Evolutionary conservation across 2,329 filamentous ascomycete genomes (phyloP), one percentile per base, ranked within the genome.

Genomic region (Capronia americana): DNA sequence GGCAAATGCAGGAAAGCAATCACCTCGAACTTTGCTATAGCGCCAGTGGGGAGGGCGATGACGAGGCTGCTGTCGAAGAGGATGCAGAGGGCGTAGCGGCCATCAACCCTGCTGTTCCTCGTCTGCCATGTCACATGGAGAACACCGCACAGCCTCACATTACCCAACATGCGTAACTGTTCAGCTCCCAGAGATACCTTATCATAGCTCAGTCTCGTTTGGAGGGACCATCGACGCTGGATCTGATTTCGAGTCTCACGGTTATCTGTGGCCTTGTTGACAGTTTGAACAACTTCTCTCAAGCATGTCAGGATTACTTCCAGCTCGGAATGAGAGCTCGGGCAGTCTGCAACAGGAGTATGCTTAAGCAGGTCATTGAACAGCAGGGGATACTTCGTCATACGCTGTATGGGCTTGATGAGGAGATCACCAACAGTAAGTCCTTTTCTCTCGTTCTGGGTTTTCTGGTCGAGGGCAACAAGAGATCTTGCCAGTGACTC

Each of bases 371-470:
- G 83, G 73, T 97, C 92, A 4, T 88, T 85, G 74, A 98, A 93
- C 1, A 98, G 82, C 3, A 99, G 82, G 11, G 92, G 92, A 75
- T 98, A 98, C 79, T 91, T 92, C 81, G 92, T 96, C 24, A 97
- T 86, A 63, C 94, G 87, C 78, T 99, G 94, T 23, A 97, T 93
- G 0, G 94, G 95, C 92, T 98, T 98, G 71, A 97, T 93, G 63
- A 98, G 84, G 4, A 98, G 83, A 78, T 98, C 95, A 57, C 89
- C 87, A 70, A 97, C 87, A 1, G 91, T 93, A 70, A 96, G 81
- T 2, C 92, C 90, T 74, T 92, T 96, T 73, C 86, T 92, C 32
- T 85, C 83, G 63, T 87, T 84, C 17, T 87, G 84, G 34, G 84
- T 82, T 60, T 87, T 84, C 65, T 84, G 87, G 65, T 90, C 89